phyloP scores from a whole-genome alignment of 2,329 filamentous ascomycete genomes.

The Penicillium janthinellum region DNA sequence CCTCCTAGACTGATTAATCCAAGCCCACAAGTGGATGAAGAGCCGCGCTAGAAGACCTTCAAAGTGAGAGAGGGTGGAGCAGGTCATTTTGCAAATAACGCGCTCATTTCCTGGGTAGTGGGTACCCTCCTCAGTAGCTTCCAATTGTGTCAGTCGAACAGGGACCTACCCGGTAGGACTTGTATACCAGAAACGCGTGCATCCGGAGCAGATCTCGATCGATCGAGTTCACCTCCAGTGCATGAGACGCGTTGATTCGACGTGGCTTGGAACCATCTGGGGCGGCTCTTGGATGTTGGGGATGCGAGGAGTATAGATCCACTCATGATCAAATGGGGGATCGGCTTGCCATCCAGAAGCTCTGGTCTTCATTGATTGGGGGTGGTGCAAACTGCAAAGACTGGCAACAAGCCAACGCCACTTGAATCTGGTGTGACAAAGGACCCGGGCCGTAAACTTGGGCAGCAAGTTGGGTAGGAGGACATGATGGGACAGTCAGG shows the following conservation, averaged over 20 bases:
- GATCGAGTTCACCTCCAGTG: slow-evolving; percentile 18
- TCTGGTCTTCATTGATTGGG: slow-evolving; percentile 16
- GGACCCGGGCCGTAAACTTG: slow-evolving; percentile 13
- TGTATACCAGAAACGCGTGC: slow-evolving; percentile 7
- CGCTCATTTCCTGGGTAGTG: slow-evolving; percentile 9
- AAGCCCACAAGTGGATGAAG: slow-evolving; percentile 23
- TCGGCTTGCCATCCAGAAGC: slow-evolving; percentile 8
- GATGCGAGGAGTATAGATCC: slow-evolving; percentile 7
- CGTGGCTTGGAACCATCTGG: slow-evolving; percentile 8
- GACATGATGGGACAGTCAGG: slow-evolving; percentile 16
- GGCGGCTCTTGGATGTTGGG: slow-evolving; percentile 16
- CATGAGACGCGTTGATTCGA: slow-evolving; percentile 14
- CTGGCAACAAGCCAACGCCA: slow-evolving; percentile 8
- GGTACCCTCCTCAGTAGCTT: slow-evolving; percentile 2
- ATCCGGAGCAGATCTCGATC: slow-evolving; percentile 21
- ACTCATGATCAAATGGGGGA: slow-evolving; percentile 12
- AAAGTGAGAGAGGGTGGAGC: slow-evolving; percentile 18
- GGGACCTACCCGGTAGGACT: slow-evolving; percentile 8
- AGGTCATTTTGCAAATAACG: slow-evolving; percentile 15
- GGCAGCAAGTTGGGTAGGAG: slow-evolving; percentile 30
- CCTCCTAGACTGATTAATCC: slow-evolving; percentile 18
- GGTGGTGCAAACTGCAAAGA: background rate
- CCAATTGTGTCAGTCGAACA: slow-evolving; percentile 13
- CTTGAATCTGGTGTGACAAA: slow-evolving; percentile 14
- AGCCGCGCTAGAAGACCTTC: slow-evolving; percentile 27